These are phyloP conservation scores for Ascoidea rubescens DNA, from an alignment of 805 yeast species.

Conservation along the genomic window DNA sequence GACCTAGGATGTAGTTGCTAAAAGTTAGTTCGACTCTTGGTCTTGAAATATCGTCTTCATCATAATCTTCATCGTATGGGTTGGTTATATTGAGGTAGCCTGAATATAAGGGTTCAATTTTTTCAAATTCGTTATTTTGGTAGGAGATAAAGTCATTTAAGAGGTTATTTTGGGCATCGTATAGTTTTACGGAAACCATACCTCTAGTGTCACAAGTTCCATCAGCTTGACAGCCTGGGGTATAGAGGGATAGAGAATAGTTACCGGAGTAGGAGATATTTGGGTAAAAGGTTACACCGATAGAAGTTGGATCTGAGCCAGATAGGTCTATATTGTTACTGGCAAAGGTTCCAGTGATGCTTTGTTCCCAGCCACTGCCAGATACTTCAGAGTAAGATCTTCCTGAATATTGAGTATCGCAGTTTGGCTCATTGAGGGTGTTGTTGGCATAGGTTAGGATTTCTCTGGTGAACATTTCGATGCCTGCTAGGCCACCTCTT, in stretches of 20 bases:
- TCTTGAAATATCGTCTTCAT: conserved; percentile 16
- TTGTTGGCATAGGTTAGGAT: conserved; percentile 62
- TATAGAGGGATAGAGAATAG: conserved; percentile 57
- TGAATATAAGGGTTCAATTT: conserved; percentile 63
- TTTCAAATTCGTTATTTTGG: conserved; percentile 69
- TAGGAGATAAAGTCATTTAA: conserved; percentile 31
- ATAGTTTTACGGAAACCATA: conserved; percentile 61
- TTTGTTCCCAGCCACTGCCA: conserved; percentile 18
- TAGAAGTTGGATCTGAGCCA: conserved; percentile 16
- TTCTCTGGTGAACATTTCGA: conserved; percentile 48
- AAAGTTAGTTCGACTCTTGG: conserved; percentile 30
- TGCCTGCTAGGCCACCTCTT: conserved; percentile 55
- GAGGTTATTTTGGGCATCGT: conserved; percentile 23
- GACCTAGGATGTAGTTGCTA: conserved; percentile 18
- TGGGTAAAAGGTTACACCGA: conserved; percentile 44
- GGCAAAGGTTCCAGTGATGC: conserved; percentile 21
- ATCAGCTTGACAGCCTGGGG: conserved; percentile 77
- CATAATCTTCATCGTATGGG: background rate
- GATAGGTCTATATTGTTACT: conserved; percentile 19
- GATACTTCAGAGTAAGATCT: conserved; percentile 18
- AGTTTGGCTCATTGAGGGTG: conserved; percentile 51
- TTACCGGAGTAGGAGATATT: conserved; percentile 61
- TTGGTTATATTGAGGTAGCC: conserved; percentile 49
- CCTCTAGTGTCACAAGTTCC: conserved; percentile 60
- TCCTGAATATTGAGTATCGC: conserved; percentile 20